phyloP scores from a whole-genome alignment of 176 grass and related monocot genomes.

The Musa itinerans region DNA sequence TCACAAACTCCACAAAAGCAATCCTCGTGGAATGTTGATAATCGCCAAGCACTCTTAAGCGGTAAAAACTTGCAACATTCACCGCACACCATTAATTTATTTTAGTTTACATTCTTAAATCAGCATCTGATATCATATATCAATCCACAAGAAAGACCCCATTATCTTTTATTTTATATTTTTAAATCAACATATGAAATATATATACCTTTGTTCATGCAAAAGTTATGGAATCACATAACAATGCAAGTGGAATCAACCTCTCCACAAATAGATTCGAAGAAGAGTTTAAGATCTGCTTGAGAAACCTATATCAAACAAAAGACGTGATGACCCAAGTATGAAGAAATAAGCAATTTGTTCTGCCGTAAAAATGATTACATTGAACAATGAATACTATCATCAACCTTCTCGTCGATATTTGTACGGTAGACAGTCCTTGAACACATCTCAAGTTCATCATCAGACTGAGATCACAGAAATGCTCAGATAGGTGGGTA shows the following conservation, averaged over 20 bases:
- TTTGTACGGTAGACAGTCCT: slow-evolving; percentile 99
- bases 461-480: slow-evolving; percentile 57
- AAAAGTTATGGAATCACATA: slow-evolving; percentile 3
- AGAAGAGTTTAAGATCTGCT: slow-evolving; percentile 96
- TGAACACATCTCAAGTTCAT: slow-evolving; percentile 96
- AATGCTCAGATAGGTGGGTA: background rate
- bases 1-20: slow-evolving; percentile 98
- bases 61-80: slow-evolving; percentile 52
- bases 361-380: slow-evolving; percentile 8
- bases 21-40: slow-evolving; percentile 93
- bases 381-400: slow-evolving; percentile 11
- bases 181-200: background rate
- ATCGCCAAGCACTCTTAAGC: slow-evolving; percentile 92
- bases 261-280: slow-evolving; percentile 97
- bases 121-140: too few species aligned
- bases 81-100: background rate
- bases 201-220: slow-evolving; percentile 1
- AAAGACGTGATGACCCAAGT: background rate
- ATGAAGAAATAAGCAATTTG: slow-evolving; percentile 3
- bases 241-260: slow-evolving; percentile 16
- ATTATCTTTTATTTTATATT: background rate
- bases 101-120: too few species aligned
- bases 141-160: too few species aligned
- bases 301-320: slow-evolving; percentile 67
- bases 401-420: slow-evolving; percentile 93